phyloP scores from a whole-genome alignment of 2,329 filamentous ascomycete genomes.

The Curvularia sp. region DNA sequence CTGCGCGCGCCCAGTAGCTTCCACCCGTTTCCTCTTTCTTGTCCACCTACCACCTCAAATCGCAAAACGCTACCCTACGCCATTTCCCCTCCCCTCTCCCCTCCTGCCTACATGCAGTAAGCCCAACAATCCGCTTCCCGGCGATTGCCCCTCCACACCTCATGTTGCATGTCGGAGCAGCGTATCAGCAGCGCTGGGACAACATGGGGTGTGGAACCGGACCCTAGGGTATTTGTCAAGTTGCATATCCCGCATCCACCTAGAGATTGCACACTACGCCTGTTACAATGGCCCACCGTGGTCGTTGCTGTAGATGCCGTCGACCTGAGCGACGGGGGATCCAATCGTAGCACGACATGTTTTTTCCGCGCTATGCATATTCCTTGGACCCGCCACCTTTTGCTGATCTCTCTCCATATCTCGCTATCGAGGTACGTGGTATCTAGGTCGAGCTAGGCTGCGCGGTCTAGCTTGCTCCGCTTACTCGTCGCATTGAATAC shows the following conservation, averaged over 20 bases:
- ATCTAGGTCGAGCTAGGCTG: background rate
- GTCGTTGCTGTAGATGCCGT: background rate
- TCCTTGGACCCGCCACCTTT: background rate
- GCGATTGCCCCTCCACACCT: background rate
- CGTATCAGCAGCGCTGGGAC: conserved; percentile 10
- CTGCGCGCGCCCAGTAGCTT: too few species aligned
- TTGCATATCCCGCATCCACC: background rate
- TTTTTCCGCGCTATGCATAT: background rate
- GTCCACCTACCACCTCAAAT: background rate
- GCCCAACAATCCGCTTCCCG: background rate
- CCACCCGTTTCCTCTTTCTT: background rate
- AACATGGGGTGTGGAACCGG: background rate
- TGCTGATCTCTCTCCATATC: background rate
- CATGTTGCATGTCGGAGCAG: background rate
- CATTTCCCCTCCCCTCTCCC: background rate
- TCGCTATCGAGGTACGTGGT: background rate
- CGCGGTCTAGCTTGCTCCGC: background rate
- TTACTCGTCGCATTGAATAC: background rate
- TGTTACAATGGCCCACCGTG: background rate
- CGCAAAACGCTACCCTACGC: background rate
- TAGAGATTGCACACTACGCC: background rate
- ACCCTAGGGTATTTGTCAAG: background rate
- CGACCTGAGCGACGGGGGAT: background rate
- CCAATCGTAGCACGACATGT: background rate
- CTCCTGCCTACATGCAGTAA: background rate